These are phyloP conservation scores for Globisporangium paroecandrum DNA, from an alignment of 352 stramenopile species.

Conservation along the genomic window DNA sequence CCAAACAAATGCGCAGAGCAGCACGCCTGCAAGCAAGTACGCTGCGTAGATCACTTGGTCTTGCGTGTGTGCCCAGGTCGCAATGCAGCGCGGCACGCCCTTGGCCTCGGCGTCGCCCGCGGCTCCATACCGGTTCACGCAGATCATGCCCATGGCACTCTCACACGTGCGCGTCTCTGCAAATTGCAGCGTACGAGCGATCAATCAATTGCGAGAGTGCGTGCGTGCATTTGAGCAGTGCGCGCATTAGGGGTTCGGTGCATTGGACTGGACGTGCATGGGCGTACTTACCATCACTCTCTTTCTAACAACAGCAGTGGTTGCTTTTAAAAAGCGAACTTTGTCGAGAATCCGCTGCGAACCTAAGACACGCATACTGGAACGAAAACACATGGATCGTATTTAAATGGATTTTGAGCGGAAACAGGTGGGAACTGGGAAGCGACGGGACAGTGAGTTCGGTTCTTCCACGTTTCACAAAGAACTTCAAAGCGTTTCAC, in stretches of 20 bases:
- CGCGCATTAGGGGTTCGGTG: background rate
- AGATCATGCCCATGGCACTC: constrained; percentile 57
- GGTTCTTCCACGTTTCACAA: background rate
- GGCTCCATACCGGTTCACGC: constrained; percentile 53
- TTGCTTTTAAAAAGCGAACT: background rate
- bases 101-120: constrained; percentile 18
- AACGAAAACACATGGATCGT: background rate
- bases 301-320: background rate
- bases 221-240: background rate
- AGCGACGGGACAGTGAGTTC: background rate
- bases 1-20: constrained; percentile 55
- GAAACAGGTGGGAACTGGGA: background rate
- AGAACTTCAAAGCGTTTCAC: no score
- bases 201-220: background rate
- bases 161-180: background rate
- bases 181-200: background rate
- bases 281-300: background rate
- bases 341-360: background rate
- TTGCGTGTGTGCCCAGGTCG: constrained; percentile 69
- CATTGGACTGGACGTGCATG: background rate
- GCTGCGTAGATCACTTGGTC: constrained; percentile 60
- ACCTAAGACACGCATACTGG: background rate
- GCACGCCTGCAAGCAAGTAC: constrained; percentile 41
- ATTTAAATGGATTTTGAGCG: background rate
- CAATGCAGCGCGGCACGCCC: constrained; percentile 55